Evolutionary conservation across 805 yeast genomes (phyloP), one percentile per base, ranked within the genome.

Genomic region (Metschnikowia baotianmanensis): DNA sequence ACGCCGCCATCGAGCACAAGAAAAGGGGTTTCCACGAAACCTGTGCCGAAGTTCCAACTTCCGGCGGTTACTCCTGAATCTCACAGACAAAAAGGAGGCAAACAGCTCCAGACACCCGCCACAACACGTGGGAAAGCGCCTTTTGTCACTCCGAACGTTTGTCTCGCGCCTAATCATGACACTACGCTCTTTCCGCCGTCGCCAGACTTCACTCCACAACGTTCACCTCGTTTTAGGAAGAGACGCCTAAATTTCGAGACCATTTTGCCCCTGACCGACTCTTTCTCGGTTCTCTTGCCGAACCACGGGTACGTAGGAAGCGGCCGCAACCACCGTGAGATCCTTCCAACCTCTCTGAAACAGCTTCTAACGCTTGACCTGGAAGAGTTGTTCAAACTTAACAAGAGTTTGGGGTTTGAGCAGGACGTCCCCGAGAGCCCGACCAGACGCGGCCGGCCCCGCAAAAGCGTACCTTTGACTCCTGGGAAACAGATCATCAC

Each of bases 271-370:
- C 27, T 33, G 13, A 18, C 43, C 9, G 49, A 46, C 34, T 47
- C 61, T 35, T 57, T 62, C 40, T 38, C 46, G 1, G 42, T 58
- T 26, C 48, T 67, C 13, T 49, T 66, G 21, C 72, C 72, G 2
- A 58, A 62, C 16, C 72, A 69, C 5, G 62, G 69, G 1, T 62
- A 67, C 1, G 56, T 65, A 8, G 72, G 73, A 1, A 51, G 66
- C 6, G 73, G 72, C 4, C 53, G 71, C 34, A 59, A 51, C 40
- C 32, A 46, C 13, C 5, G 2, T n/a, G 40, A 27, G 1, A 20
- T 32, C 2, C 30, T 42, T 6, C 38, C 20, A 17, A 39, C 51
- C 4, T 34, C 44, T 38, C 19, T 41, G 38, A 40, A 38, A 33
- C 12, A 34, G 34, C 43, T 31, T 9, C 22, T 31, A 21, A 43